phyloP scores from a whole-genome alignment of 2,329 filamentous ascomycete genomes.

The Phialophora tarda region DNA sequence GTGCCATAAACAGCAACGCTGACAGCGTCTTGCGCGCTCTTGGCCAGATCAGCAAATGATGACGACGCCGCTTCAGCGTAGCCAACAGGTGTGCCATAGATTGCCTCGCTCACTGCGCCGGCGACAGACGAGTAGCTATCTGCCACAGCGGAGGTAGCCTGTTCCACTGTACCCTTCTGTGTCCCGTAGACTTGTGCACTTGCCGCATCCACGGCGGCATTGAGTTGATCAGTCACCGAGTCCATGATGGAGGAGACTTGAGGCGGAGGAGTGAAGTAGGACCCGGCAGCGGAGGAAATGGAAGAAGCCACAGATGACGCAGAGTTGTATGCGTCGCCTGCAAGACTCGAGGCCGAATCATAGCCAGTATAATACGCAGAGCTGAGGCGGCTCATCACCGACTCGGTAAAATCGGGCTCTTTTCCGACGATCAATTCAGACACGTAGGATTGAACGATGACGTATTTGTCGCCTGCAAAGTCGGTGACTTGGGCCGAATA shows the following conservation, averaged over 20 bases:
- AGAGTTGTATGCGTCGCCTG: slow-evolving; percentile 54
- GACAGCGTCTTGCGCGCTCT: slow-evolving; percentile 61
- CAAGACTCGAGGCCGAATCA: slow-evolving; percentile 59
- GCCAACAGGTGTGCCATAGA: slow-evolving; percentile 61
- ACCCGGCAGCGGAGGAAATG: slow-evolving; percentile 45
- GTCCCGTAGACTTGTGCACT: slow-evolving; percentile 64
- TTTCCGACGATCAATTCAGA: slow-evolving; percentile 77
- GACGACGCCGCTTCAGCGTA: slow-evolving; percentile 61
- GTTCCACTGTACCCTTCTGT: slow-evolving; percentile 59
- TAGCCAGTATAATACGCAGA: slow-evolving; percentile 72
- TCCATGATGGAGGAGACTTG: slow-evolving; percentile 63
- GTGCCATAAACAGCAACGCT: slow-evolving; percentile 64
- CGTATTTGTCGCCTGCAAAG: slow-evolving; percentile 68
- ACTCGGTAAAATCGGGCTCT: slow-evolving; percentile 81
- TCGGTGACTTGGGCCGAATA: slow-evolving; percentile 69
- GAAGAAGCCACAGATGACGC: slow-evolving; percentile 42
- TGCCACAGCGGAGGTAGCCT: slow-evolving; percentile 60
- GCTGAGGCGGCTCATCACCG: slow-evolving; percentile 73
- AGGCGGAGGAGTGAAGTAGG: slow-evolving; percentile 60
- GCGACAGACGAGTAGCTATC: slow-evolving; percentile 58
- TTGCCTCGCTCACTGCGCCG: slow-evolving; percentile 55
- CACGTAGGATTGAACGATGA: slow-evolving; percentile 72
- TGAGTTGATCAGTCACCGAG: slow-evolving; percentile 62
- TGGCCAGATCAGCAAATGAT: slow-evolving; percentile 60
- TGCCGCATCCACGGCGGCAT: slow-evolving; percentile 64